These are phyloP conservation scores for barrel medic (Medicago truncatula) DNA, from an alignment of 306 rosid genomes.

Conservation along the genomic window DNA sequence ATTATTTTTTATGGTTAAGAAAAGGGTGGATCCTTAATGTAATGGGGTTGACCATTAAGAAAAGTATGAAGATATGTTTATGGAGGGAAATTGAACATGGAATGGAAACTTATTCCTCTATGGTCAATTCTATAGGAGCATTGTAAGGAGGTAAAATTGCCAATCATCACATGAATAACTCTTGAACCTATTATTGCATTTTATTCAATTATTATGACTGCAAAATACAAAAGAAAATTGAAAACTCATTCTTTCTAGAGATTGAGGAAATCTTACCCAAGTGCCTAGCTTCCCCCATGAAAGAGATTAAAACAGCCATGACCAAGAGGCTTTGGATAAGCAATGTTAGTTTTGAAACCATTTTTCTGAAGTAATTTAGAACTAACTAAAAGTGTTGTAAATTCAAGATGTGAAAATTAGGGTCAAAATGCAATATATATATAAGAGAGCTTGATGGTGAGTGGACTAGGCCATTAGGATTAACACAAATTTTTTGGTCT, in stretches of 20 bases:
- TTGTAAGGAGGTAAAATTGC: no score
- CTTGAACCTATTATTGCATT: not conserved
- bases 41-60: not conserved
- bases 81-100: not conserved
- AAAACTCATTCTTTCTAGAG: not conserved
- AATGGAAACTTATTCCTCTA: not conserved
- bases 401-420: not conserved
- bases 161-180: not conserved
- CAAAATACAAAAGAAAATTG: not conserved
- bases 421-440: not conserved
- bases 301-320: not conserved
- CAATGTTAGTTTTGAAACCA: not conserved
- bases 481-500: not conserved
- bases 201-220: not conserved
- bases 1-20: not conserved
- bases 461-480: not conserved
- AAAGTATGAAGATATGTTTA: not conserved
- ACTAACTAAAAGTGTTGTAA: not conserved
- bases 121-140: no score
- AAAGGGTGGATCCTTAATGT: not conserved
- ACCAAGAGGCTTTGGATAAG: slow-evolving; percentile 2
- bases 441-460: not conserved
- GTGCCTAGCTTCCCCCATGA: not conserved
- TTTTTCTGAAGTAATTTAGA: not conserved
- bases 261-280: not conserved